phyloP scores from a whole-genome alignment of 2,329 filamentous ascomycete genomes.

The Onygenales sp. region DNA sequence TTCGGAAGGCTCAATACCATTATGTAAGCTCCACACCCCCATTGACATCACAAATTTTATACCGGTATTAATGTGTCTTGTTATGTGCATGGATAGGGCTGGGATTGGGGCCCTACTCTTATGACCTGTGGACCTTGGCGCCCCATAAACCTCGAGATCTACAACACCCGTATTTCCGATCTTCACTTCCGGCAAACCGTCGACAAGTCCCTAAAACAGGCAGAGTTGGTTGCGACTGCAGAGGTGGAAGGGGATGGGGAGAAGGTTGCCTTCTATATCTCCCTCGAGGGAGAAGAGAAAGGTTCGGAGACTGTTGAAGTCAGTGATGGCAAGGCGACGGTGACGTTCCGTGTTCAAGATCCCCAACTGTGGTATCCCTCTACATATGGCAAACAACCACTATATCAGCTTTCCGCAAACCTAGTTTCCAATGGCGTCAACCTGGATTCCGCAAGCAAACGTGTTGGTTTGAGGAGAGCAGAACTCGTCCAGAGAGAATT shows the following conservation, averaged over 20 bases:
- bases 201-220: constrained; percentile 9
- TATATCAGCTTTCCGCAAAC: constrained; percentile 48
- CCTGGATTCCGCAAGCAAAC: constrained; percentile 41
- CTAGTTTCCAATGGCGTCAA: constrained; percentile 25
- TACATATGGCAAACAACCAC: constrained; percentile 39
- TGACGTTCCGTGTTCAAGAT: constrained; percentile 7
- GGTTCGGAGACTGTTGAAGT: constrained; percentile 55
- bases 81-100: constrained; percentile 52
- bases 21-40: constrained; percentile 43
- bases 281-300: constrained; percentile 47
- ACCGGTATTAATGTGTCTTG: constrained; percentile 55
- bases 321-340: constrained; percentile 22
- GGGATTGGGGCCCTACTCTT: constrained; percentile 56
- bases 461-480: constrained; percentile 49
- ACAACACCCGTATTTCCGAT: constrained; percentile 19
- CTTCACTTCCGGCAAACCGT: constrained; percentile 9
- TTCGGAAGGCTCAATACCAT: constrained; percentile 44
- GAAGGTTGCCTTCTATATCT: constrained; percentile 49
- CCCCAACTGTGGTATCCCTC: constrained; percentile 32
- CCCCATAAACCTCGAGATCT: constrained; percentile 48
- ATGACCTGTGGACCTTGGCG: constrained; percentile 56
- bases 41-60: constrained; percentile 45
- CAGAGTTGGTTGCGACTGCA: constrained; percentile 32
- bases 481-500: constrained; percentile 43
- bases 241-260: constrained; percentile 48